A percentile compares a stretch with the other conserved stretches of the same genome.
These are phyloP conservation scores for Achaetomium macrosporum DNA, from an alignment of 2,329 filamentous ascomycete genomes.

Conservation along the genomic window DNA sequence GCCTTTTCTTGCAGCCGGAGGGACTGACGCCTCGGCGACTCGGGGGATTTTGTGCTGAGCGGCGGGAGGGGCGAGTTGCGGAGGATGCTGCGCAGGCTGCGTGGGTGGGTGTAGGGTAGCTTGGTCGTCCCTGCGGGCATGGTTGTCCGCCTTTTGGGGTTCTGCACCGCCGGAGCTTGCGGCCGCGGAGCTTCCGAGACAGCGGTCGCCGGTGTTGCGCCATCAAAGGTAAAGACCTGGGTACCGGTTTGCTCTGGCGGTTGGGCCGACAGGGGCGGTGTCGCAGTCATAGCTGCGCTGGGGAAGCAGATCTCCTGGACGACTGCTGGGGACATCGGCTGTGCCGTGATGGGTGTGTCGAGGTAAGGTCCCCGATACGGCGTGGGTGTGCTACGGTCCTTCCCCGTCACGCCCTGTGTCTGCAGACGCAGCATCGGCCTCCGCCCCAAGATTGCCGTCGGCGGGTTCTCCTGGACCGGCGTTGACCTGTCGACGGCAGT, in stretches of 20 bases:
- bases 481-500: slow-evolving; percentile 56
- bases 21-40: slow-evolving; percentile 50
- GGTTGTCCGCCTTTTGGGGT: slow-evolving; percentile 35
- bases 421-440: slow-evolving; percentile 34
- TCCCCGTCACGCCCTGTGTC: slow-evolving; percentile 31
- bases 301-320: slow-evolving; percentile 44
- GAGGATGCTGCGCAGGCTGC: slow-evolving; percentile 56
- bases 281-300: slow-evolving; percentile 52
- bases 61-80: slow-evolving; percentile 60
- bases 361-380: slow-evolving; percentile 44
- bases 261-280: slow-evolving; percentile 52
- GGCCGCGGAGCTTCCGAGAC: slow-evolving; percentile 13
- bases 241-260: slow-evolving; percentile 38
- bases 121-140: slow-evolving; percentile 29
- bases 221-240: slow-evolving; percentile 42
- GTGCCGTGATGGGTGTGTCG: slow-evolving; percentile 49
- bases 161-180: slow-evolving; percentile 30
- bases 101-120: slow-evolving; percentile 54
- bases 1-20: slow-evolving; percentile 49
- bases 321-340: slow-evolving; percentile 43
- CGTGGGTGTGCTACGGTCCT: slow-evolving; percentile 34
- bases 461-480: slow-evolving; percentile 40
- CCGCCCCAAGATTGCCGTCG: slow-evolving; percentile 39
- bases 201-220: slow-evolving; percentile 3
- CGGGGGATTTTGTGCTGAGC: slow-evolving; percentile 42